Conservation (phyloP, 768 basidiomycete species). For the Filobasidium floriforme region DNA sequence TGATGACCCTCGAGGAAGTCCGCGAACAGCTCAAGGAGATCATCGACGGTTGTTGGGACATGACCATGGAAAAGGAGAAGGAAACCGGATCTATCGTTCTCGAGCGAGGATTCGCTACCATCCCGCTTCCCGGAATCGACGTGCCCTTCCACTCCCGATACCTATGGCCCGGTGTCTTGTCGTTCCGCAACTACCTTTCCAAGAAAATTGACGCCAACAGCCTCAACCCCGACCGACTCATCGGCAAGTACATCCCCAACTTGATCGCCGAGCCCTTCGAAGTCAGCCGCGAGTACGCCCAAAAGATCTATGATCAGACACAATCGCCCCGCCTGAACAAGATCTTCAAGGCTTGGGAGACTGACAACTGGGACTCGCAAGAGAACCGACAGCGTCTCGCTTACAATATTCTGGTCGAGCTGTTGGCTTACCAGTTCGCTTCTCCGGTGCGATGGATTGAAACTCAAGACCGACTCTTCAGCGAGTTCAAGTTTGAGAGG, state of each 20-base stretch:
- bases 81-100: constrained; percentile 82
- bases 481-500: constrained; percentile 75
- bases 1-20: constrained; percentile 80
- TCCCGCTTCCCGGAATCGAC: constrained; percentile 91
- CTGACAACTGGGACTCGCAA: constrained; percentile 71
- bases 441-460: constrained; percentile 99
- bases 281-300: constrained; percentile 63
- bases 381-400: constrained; percentile 88
- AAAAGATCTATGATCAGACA: constrained; percentile 93
- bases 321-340: constrained; percentile 90
- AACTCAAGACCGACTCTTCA: constrained; percentile 92
- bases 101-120: constrained; percentile 93
- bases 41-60: constrained; percentile 68
- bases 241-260: constrained; percentile 96
- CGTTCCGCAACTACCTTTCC: constrained; percentile 92
- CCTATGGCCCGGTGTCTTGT: constrained; percentile 96
- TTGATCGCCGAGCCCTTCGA: constrained; percentile 55
- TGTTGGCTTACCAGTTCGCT: constrained; percentile 82
- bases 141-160: constrained; percentile 99
- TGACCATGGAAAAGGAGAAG: constrained; percentile 68
- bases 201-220: constrained; percentile 93
- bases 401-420: constrained; percentile 91
- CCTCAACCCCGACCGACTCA: constrained; percentile 86
- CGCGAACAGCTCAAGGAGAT: constrained; percentile 94
- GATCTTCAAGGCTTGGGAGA: constrained; percentile 88